Percentiles rank a stretch among this genome's conserved stretches.
These are phyloP conservation scores for Didymosphaeria variabile DNA, from an alignment of 2,329 filamentous ascomycete species.

Conservation along the genomic window DNA sequence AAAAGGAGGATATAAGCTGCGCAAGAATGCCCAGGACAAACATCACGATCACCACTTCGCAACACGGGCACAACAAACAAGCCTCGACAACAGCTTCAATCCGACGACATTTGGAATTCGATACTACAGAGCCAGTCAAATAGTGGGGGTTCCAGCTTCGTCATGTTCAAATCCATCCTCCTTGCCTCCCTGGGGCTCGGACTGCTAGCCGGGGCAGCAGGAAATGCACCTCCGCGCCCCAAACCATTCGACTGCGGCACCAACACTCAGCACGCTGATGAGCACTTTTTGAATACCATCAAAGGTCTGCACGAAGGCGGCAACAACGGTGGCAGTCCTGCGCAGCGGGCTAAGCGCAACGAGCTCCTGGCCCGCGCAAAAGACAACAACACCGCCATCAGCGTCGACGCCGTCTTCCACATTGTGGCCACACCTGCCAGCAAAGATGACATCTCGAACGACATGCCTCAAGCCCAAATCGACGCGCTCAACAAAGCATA, in stretches of 20 bases:
- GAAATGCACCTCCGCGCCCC: constrained; percentile 24
- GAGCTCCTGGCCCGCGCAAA: constrained; percentile 30
- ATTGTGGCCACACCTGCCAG: constrained; percentile 52
- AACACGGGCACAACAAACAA: constrained; percentile 1
- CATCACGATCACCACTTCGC: constrained; percentile 19
- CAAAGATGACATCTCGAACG: constrained; percentile 50
- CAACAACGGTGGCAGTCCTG: constrained; percentile 33
- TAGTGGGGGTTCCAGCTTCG: constrained; percentile 9
- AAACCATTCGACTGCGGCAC: constrained; percentile 57
- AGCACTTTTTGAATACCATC: constrained; percentile 52
- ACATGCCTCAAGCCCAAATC: constrained; percentile 52
- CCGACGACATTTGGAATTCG: constrained; percentile 16
- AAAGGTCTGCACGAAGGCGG: constrained; percentile 42
- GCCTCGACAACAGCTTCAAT: constrained; percentile 4
- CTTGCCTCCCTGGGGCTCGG: constrained; percentile 38
- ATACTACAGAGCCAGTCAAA: constrained; percentile 18
- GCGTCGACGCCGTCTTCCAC: constrained; percentile 56
- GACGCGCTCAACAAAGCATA: constrained; percentile 55
- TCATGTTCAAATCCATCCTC: constrained; percentile 40
- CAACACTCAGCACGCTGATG: constrained; percentile 44
- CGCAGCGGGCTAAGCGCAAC: constrained; percentile 34
- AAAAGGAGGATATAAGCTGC: constrained; percentile 40
- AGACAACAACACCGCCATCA: constrained; percentile 41
- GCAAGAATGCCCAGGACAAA: constrained; percentile 22
- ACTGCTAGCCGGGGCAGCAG: constrained; percentile 25